Evolutionary conservation across 2,329 filamentous ascomycete species (phyloP).

Genomic region (Exophiala oligosperma): DNA sequence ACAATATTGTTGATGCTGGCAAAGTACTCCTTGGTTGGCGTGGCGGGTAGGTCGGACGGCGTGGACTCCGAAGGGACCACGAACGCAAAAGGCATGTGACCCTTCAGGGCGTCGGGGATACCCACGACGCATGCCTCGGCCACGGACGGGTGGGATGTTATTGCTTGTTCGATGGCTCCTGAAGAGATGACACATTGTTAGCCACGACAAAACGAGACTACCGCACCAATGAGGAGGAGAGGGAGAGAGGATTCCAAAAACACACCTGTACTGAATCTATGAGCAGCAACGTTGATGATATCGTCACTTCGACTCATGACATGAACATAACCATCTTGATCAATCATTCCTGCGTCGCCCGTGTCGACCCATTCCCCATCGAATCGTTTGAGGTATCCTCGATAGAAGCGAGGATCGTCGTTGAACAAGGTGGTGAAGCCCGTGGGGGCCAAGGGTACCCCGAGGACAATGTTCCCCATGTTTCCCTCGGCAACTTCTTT

Average conservation of each 20-base stretch:
- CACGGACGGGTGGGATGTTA: constrained; percentile 75
- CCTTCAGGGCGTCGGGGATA: constrained; percentile 82
- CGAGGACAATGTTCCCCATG: constrained; percentile 92
- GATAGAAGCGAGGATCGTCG: constrained; percentile 83
- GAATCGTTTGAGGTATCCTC: constrained; percentile 81
- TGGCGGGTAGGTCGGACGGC: constrained; percentile 34
- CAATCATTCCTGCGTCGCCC: constrained; percentile 85
- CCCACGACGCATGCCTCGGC: constrained; percentile 85
- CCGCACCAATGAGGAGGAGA: too few relatives aligned
- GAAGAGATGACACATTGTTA: constrained; percentile 9
- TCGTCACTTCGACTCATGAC: constrained; percentile 72
- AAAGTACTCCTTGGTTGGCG: constrained; percentile 45
- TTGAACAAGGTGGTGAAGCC: constrained; percentile 84
- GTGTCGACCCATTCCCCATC: constrained; percentile 83
- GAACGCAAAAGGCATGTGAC: constrained; percentile 89
- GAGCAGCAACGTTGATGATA: constrained; percentile 93
- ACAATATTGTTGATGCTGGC: constrained; percentile 55
- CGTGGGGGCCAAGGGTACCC: constrained; percentile 77
- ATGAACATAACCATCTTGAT: constrained; percentile 66
- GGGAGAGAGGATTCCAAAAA: neutral
- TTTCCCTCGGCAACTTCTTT: constrained; percentile 66
- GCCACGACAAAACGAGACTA: neutral
- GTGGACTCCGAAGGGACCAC: constrained; percentile 60
- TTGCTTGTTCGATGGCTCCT: constrained; percentile 88
- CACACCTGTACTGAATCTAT: constrained; percentile 82